Evolutionary conservation across 441 rosid genomes (phyloP).

Genomic region (Euphorbia schlechtendalii): DNA sequence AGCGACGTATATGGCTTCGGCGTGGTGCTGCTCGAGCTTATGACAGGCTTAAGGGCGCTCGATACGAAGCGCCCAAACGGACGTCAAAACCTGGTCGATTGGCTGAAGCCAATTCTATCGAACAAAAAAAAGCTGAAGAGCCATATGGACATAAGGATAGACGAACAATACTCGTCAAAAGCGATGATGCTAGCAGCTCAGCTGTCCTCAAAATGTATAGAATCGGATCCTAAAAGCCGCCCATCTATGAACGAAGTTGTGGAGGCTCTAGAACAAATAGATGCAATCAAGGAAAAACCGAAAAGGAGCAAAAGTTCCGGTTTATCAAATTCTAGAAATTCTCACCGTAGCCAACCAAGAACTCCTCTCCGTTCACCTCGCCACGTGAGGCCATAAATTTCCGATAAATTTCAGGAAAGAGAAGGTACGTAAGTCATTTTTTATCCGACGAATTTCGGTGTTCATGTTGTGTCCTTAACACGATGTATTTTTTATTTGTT

Average conservation of each 20-base stretch:
- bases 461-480: too few species aligned
- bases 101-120: background rate
- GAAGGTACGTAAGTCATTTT: too few species aligned
- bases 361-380: background rate
- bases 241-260: background rate
- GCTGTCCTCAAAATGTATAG: background rate
- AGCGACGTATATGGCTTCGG: background rate
- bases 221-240: background rate
- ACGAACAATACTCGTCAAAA: background rate
- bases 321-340: background rate
- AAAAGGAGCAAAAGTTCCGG: background rate
- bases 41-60: background rate
- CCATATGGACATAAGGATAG: background rate
- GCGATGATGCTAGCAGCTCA: background rate
- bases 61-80: background rate
- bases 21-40: background rate
- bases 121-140: background rate
- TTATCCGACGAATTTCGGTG: too few species aligned
- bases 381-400: constrained; percentile 7
- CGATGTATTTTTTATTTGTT: too few species aligned
- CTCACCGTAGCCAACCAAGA: background rate
- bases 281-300: background rate
- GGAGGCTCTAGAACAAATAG: background rate
- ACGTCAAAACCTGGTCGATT: background rate
- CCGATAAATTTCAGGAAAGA: too few species aligned